Conservation (phyloP, 2,329 filamentous ascomycete genomes). For the Phialophora chinensis region DNA sequence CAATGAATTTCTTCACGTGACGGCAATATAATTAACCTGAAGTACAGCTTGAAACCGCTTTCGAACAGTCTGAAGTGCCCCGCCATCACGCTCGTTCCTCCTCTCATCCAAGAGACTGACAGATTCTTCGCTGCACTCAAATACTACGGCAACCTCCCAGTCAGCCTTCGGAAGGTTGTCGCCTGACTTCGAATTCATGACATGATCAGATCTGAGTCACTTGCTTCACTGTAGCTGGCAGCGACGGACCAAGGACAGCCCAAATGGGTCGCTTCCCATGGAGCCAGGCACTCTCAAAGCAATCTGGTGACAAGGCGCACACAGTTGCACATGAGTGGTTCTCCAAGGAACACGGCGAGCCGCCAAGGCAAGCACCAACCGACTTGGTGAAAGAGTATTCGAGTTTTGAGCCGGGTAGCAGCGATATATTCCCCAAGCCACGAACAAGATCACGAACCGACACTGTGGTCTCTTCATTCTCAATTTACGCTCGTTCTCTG, state of each 20-base stretch:
- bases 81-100: background rate
- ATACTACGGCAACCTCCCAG: background rate
- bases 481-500: slow-evolving; percentile 26
- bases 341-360: slow-evolving; percentile 32
- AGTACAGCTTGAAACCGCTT: slow-evolving; percentile 2
- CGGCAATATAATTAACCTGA: slow-evolving; percentile 9
- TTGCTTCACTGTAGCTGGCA: slow-evolving; percentile 12
- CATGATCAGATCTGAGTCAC: slow-evolving; percentile 2
- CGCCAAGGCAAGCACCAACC: slow-evolving; percentile 33
- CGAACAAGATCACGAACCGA: slow-evolving; percentile 33
- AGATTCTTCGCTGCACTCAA: background rate
- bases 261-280: slow-evolving; percentile 38
- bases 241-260: background rate
- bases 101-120: background rate
- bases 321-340: slow-evolving; percentile 35
- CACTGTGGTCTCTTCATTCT: slow-evolving; percentile 32
- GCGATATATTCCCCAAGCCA: slow-evolving; percentile 20
- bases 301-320: slow-evolving; percentile 34
- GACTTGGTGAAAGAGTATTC: slow-evolving; percentile 35
- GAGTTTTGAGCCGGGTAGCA: slow-evolving; percentile 16
- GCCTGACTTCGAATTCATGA: slow-evolving; percentile 24
- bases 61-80: background rate
- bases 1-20: slow-evolving; percentile 21
- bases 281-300: slow-evolving; percentile 32
- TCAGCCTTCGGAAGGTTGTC: background rate